phyloP scores from a whole-genome alignment of 164 flowering plant species.

The Sedum album region DNA sequence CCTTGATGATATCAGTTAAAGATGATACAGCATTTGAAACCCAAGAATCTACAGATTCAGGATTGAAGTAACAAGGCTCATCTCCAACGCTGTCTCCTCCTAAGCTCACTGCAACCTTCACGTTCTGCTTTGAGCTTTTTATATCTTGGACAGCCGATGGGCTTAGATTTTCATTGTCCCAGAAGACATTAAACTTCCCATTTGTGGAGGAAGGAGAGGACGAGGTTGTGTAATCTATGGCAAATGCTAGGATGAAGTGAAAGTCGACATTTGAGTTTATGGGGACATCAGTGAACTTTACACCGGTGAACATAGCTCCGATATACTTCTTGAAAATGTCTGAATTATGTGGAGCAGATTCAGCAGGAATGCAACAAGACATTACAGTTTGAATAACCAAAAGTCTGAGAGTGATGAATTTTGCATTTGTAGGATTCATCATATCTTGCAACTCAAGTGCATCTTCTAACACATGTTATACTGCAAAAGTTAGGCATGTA shows the following conservation, averaged over 20 bases:
- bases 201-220: slow-evolving; percentile 20
- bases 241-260: slow-evolving; percentile 32
- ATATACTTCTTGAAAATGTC: slow-evolving; percentile 36
- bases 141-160: slow-evolving; percentile 20
- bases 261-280: slow-evolving; percentile 17
- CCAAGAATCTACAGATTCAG: too few relatives aligned
- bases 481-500: too few relatives aligned
- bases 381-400: too few relatives aligned
- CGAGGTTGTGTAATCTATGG: slow-evolving; percentile 20
- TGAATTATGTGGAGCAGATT: slow-evolving; percentile 20
- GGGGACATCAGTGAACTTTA: slow-evolving; percentile 22
- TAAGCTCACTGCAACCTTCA: slow-evolving; percentile 23
- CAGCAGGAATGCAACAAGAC: too few relatives aligned
- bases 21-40: slow-evolving; percentile 16
- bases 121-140: slow-evolving; percentile 19
- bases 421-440: too few relatives aligned
- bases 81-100: slow-evolving; percentile 20
- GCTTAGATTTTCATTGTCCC: slow-evolving; percentile 22
- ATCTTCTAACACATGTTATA: too few relatives aligned
- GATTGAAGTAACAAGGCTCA: too few relatives aligned
- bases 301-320: slow-evolving; percentile 18
- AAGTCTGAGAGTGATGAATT: too few relatives aligned
- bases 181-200: slow-evolving; percentile 20
- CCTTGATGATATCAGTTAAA: not conserved
- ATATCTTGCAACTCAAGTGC: too few relatives aligned